A percentile compares a stretch with the other conserved stretches of the same genome.
phyloP scores from a whole-genome alignment of 371 early-diverging fungal species.

The Smittium culicis region DNA sequence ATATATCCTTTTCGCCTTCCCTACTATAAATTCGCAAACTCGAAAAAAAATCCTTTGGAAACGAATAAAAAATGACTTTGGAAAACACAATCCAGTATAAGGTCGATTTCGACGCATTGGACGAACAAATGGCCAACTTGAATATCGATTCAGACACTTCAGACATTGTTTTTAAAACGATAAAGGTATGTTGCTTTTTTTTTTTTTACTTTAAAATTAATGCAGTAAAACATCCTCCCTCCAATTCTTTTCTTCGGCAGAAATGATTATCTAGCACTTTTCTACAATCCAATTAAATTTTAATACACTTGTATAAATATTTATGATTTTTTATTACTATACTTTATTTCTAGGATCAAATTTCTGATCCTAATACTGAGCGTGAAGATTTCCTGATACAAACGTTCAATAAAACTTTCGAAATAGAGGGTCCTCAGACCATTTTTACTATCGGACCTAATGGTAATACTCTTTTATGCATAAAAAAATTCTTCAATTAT shows the following conservation, averaged over 20 bases:
- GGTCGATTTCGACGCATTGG: not conserved
- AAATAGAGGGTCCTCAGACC: not conserved
- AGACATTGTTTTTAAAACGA: not conserved
- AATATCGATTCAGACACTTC: not conserved
- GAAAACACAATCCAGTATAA: not conserved
- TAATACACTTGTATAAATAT: no score
- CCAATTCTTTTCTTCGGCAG: no score
- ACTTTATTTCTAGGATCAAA: not conserved
- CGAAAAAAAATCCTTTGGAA: no score
- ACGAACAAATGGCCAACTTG: not conserved
- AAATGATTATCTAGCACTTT: no score
- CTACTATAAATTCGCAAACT: no score
- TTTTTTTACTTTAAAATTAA: no score
- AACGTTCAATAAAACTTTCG: not conserved
- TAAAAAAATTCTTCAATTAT: not conserved
- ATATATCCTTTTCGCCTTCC: no score
- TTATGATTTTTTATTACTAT: no score
- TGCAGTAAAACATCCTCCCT: no score
- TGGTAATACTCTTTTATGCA: no score
- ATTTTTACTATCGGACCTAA: not conserved
- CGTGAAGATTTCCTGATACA: not conserved
- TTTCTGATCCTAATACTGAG: not conserved
- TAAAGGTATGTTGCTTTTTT: not conserved
- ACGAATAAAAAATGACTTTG: not conserved
- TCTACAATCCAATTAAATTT: no score